Evolutionary conservation across 1,284 basidiomycete species (phyloP).

Genomic region (Coniferiporia weirii): DNA sequence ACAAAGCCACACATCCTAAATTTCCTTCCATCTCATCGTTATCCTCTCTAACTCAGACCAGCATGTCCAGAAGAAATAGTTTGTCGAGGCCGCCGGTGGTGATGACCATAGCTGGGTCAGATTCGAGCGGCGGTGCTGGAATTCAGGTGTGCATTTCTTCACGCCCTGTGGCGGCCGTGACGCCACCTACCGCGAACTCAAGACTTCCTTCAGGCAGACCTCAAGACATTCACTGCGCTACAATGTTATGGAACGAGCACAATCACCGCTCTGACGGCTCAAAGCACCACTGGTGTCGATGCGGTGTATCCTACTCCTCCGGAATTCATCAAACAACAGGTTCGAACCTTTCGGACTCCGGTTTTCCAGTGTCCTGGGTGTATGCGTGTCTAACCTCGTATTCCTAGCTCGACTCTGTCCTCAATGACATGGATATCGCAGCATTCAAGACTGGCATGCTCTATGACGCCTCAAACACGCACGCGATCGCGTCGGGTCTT

Average conservation of each 20-base stretch:
- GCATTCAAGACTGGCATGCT: conserved; percentile 94
- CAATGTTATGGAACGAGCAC: conserved; percentile 84
- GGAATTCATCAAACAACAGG: conserved; percentile 69
- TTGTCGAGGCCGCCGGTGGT: conserved; percentile 31
- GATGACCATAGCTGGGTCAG: conserved; percentile 81
- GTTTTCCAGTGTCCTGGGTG: background rate
- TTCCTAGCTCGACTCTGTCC: conserved; percentile 62
- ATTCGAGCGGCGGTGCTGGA: conserved; percentile 86
- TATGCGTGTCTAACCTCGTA: conserved; percentile 2
- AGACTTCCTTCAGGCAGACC: conserved; percentile 56
- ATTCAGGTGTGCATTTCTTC: conserved; percentile 58
- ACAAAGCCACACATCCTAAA: background rate
- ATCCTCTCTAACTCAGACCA: background rate
- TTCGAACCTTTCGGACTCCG: conserved; percentile 24
- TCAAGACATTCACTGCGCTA: conserved; percentile 81
- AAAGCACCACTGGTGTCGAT: conserved; percentile 87
- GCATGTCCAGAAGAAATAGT: background rate
- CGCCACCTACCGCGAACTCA: too few relatives aligned
- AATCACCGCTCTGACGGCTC: conserved; percentile 86
- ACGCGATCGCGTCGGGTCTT: conserved; percentile 42
- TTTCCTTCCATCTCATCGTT: background rate
- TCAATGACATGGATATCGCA: conserved; percentile 70
- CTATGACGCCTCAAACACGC: conserved; percentile 46
- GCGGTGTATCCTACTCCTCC: conserved; percentile 62
- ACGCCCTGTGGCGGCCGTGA: background rate